These are phyloP conservation scores for Harrya chromipes DNA, from an alignment of 768 basidiomycete species.

Conservation along the genomic window DNA sequence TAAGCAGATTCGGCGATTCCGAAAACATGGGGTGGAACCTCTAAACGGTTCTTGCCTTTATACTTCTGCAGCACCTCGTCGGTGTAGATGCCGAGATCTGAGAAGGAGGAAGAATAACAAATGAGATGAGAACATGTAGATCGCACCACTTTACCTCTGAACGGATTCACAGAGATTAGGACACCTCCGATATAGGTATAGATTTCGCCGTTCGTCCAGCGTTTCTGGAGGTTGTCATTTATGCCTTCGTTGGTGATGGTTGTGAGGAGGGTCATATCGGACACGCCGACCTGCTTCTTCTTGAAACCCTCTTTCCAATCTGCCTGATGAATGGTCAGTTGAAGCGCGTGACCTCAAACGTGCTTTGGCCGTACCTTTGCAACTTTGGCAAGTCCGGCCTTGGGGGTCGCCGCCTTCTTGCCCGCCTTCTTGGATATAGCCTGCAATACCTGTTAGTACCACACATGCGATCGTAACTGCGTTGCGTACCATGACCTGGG, in stretches of 20 bases:
- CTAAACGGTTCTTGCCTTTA: slow-evolving; percentile 95
- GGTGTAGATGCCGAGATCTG: slow-evolving; percentile 98
- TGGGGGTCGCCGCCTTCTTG: slow-evolving; percentile 71
- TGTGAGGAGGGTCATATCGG: slow-evolving; percentile 96
- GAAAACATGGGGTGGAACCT: slow-evolving; percentile 98
- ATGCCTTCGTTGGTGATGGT: slow-evolving; percentile 97
- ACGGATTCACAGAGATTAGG: slow-evolving; percentile 98
- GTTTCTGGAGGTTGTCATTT: slow-evolving; percentile 97
- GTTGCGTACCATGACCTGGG: slow-evolving; percentile 21
- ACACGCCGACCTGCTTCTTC: slow-evolving; percentile 98
- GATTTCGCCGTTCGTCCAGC: slow-evolving; percentile 93
- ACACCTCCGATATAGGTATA: slow-evolving; percentile 99
- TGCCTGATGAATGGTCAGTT: slow-evolving; percentile 51
- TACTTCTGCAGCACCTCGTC: slow-evolving; percentile 82
- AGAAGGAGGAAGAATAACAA: slow-evolving; percentile 6
- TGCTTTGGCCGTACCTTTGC: slow-evolving; percentile 58
- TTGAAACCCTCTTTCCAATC: slow-evolving; percentile 99
- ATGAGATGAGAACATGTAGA: not conserved
- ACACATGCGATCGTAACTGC: not conserved
- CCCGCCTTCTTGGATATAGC: slow-evolving; percentile 89
- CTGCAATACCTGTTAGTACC: slow-evolving; percentile 35
- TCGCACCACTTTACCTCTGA: slow-evolving; percentile 61
- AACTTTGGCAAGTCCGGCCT: slow-evolving; percentile 59
- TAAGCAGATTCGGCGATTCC: slow-evolving; percentile 95
- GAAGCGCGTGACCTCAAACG: slow-evolving; percentile 5